Evolutionary conservation across 2,329 filamentous ascomycete species (phyloP).

Genomic region (Grosmannia clavigera): DNA sequence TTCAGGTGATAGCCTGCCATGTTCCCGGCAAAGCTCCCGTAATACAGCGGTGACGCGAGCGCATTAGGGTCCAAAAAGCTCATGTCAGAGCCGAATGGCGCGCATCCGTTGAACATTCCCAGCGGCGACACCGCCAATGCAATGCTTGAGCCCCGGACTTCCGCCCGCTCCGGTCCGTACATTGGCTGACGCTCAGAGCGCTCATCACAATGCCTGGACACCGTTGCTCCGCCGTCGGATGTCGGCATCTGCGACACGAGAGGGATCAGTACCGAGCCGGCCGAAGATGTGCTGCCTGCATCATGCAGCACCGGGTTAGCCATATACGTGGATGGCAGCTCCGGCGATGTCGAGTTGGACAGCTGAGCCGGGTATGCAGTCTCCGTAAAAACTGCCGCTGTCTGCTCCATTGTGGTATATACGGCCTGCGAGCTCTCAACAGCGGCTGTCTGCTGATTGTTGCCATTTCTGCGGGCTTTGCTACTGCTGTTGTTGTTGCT

Average conservation of each 20-base stretch:
- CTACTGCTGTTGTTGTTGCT: not conserved
- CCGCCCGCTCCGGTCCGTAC: slow-evolving; percentile 38
- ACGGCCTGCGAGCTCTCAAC: too few relatives aligned
- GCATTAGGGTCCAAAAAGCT: not conserved
- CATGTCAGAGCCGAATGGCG: not conserved
- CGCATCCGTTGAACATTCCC: slow-evolving; percentile 21
- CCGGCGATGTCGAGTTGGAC: not conserved
- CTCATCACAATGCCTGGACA: slow-evolving; percentile 4
- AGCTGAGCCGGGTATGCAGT: not conserved
- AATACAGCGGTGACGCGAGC: not conserved
- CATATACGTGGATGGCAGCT: not conserved
- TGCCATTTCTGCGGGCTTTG: not conserved
- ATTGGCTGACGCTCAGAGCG: slow-evolving; percentile 40
- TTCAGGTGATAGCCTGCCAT: not conserved
- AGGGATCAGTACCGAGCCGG: not conserved
- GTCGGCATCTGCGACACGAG: not conserved
- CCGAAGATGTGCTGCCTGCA: too few relatives aligned
- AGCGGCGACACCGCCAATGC: slow-evolving; percentile 19
- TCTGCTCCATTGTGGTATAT: too few relatives aligned
- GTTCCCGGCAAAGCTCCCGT: not conserved
- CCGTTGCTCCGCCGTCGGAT: not conserved
- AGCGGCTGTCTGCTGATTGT: not conserved
- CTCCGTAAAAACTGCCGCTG: not conserved
- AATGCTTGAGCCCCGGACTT: too few relatives aligned
- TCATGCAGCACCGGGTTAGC: not conserved